Percentiles rank a stretch among this genome's conserved stretches.
phyloP scores from a whole-genome alignment of 768 basidiomycete species.

The Pisolithus tinctorius region DNA sequence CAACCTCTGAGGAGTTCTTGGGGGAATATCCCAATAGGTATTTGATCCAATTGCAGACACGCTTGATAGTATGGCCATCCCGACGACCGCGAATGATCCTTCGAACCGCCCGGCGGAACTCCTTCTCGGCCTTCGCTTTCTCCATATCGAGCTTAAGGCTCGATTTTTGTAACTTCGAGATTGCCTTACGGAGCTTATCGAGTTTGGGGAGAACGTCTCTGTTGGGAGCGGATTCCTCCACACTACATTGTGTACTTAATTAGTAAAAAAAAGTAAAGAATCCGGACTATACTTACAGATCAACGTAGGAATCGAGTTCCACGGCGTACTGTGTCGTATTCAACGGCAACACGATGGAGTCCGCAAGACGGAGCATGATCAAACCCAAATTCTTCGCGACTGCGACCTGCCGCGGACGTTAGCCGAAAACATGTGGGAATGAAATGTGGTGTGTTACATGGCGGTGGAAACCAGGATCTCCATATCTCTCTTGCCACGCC shows the following conservation, averaged over 20 bases:
- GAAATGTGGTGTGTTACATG: conserved; percentile 41
- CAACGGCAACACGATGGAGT: conserved; percentile 60
- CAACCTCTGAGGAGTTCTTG: background rate
- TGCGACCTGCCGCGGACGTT: conserved; percentile 41
- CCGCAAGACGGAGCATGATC: conserved; percentile 52
- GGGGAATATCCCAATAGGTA: conserved; percentile 5
- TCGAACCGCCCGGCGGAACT: conserved; percentile 41
- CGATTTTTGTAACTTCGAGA: conserved; percentile 40
- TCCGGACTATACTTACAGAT: conserved; percentile 36
- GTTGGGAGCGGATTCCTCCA: conserved; percentile 38
- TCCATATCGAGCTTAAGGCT: conserved; percentile 54
- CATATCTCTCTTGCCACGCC: conserved; percentile 68
- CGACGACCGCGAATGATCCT: conserved; percentile 8
- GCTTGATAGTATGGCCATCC: background rate
- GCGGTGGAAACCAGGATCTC: conserved; percentile 67
- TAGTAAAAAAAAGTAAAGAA: conserved; percentile 16
- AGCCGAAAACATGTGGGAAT: background rate
- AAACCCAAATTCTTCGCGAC: conserved; percentile 64
- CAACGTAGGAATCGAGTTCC: conserved; percentile 58
- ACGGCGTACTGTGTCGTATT: conserved; percentile 73
- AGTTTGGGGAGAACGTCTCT: conserved; percentile 26
- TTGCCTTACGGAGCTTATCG: conserved; percentile 38
- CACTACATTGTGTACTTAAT: conserved; percentile 27
- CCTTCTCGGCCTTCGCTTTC: conserved; percentile 47
- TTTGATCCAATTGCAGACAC: conserved; percentile 24